Evolutionary conservation across 73 alveolate genomes (phyloP).

Genomic region (Paramecium pentaurelia): DNA sequence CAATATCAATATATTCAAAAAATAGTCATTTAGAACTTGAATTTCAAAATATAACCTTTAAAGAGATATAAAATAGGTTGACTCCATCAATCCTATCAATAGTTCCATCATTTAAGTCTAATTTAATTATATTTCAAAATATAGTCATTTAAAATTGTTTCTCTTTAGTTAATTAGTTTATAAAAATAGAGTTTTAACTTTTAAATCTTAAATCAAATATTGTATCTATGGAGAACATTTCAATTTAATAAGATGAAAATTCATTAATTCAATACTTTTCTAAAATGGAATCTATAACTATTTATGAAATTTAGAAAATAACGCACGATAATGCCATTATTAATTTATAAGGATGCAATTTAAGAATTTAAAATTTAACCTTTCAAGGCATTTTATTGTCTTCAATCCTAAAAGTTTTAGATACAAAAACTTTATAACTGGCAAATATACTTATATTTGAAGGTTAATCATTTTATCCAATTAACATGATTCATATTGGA

Average conservation of each 20-base stretch:
- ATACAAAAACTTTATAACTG: not conserved
- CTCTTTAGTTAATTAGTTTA: not conserved
- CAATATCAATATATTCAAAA: not conserved
- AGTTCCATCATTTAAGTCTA: not conserved
- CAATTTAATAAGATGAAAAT: not conserved
- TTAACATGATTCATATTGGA: not conserved
- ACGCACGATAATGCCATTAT: not conserved
- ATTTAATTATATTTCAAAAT: not conserved
- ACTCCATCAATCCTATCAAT: not conserved
- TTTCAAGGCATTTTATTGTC: not conserved
- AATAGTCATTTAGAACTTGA: not conserved
- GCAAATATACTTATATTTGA: not conserved
- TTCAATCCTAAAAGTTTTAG: not conserved
- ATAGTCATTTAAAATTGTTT: not conserved
- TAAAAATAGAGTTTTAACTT: not conserved
- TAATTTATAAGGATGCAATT: not conserved
- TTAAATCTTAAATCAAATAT: not conserved
- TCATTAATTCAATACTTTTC: not conserved
- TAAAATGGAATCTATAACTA: not conserved
- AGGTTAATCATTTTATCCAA: not conserved
- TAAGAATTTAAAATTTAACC: not conserved
- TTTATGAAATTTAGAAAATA: not conserved
- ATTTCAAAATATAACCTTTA: not conserved
- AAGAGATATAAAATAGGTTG: not conserved
- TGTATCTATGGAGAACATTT: not conserved